Evolutionary conservation across 805 yeast species (phyloP), one percentile per base, ranked within the genome.

Genomic region (Phaffomyces antillensis): DNA sequence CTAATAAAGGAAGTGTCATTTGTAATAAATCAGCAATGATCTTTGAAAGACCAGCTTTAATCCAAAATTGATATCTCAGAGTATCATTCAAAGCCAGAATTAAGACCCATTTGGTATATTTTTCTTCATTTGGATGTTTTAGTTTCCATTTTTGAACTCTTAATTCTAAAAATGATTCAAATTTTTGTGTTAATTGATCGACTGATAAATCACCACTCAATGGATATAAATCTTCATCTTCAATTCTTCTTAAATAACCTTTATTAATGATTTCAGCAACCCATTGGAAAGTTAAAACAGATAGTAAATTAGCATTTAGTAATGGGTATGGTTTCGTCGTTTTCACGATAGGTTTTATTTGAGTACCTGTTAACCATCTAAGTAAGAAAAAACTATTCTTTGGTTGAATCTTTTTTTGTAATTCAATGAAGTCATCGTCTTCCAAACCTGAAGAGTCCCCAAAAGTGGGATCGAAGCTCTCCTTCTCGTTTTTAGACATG

Each of bases 1-100:
- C 77, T 11, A 86, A 60, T 51, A 87, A 66, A 1, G 96, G 90
- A 33, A 81, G 77, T 28, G 80, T 64, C 2, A 85, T 78, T 43
- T 60, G 65, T 7, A 60, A 46, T 5, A 53, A 34, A 52, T 70
- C 73, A 31, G 62, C 52, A 16, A 59, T 12, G 24, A 58, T 49
- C 42, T 66, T 64, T 28, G 55, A 38, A 12, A 52, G 28, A 34
- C 65, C 68, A 7, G 58, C 61, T n/a, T 48, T 39, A 2, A 42
- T 23, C 71, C 71, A 67, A 53, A 61, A 64, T 36, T 58, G 53
- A 38, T 39, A 47, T 34, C 40, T 46, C 44, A 67, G 66, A 6
- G 71, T 67, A 28, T 63, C 66, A 48, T 64, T 59, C 12, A 68
- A 44, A 1, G 74, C 68, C 35, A 49, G 17, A 3, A 67, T 39